Percentiles rank a stretch among this genome's conserved stretches.
Evolutionary conservation across 306 rosid genomes (phyloP).

Genomic region (Hippophae gyantsensis): DNA sequence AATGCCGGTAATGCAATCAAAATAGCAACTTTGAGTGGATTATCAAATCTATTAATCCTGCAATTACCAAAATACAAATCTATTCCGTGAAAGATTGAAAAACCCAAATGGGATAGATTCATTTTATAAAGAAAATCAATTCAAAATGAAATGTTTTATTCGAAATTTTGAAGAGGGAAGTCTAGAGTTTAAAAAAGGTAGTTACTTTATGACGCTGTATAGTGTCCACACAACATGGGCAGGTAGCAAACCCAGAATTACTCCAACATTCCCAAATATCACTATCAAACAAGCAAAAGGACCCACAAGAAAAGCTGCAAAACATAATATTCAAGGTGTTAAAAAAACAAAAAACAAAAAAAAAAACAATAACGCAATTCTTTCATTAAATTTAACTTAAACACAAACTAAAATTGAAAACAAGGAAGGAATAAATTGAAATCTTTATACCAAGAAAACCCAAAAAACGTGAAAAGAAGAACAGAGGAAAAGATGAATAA

Average conservation of each 20-base stretch:
- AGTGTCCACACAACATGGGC: slow-evolving; percentile 75
- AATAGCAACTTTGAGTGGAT: slow-evolving; percentile 56
- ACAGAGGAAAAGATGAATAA: slow-evolving; percentile 12
- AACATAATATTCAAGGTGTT: neutral
- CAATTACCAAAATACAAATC: slow-evolving; percentile 19
- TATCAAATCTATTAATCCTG: slow-evolving; percentile 56
- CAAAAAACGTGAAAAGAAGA: neutral
- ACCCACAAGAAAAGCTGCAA: slow-evolving; percentile 64
- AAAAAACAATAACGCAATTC: slow-evolving; percentile 20
- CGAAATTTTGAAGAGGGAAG: neutral
- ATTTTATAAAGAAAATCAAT: neutral
- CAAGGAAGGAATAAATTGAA: neutral
- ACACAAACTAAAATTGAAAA: neutral
- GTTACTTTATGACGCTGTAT: slow-evolving; percentile 53
- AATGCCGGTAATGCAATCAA: slow-evolving; percentile 61
- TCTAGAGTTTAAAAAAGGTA: neutral
- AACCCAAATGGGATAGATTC: neutral
- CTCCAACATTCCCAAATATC: slow-evolving; percentile 58
- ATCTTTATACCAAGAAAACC: neutral
- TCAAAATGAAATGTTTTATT: neutral
- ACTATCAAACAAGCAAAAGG: slow-evolving; percentile 58
- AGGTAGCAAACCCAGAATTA: slow-evolving; percentile 59
- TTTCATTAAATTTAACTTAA: slow-evolving; percentile 12
- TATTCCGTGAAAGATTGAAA: slow-evolving; percentile 2
- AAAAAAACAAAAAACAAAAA: slow-evolving; percentile 5